A percentile compares a stretch with the other conserved stretches of the same genome.
Conservation (phyloP, 2,329 filamentous ascomycete species). For the Epicoccum sorghinum region DNA sequence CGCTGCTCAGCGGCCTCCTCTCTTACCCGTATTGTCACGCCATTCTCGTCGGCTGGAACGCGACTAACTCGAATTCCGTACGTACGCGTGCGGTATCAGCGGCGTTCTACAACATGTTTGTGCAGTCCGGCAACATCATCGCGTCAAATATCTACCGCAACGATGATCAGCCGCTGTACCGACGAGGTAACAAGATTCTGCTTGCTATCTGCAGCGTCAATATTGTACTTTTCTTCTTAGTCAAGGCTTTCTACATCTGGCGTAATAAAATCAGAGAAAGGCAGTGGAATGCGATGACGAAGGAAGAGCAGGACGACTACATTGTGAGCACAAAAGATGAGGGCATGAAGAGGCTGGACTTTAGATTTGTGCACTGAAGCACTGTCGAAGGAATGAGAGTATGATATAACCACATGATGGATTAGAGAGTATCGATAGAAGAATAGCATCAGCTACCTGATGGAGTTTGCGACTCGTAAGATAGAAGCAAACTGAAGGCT, state of each 20-base stretch:
- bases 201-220: constrained; percentile 40
- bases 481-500: no score
- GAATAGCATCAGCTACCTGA: no score
- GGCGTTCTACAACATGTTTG: constrained; percentile 52
- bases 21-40: constrained; percentile 61
- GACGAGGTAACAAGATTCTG: constrained; percentile 49
- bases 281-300: constrained; percentile 38
- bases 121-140: constrained; percentile 56
- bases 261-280: constrained; percentile 45
- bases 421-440: no score
- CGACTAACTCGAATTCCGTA: constrained; percentile 49
- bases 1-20: constrained; percentile 56
- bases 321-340: constrained; percentile 35
- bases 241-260: constrained; percentile 51
- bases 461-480: no score
- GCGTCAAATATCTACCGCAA: constrained; percentile 57
- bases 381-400: neutral
- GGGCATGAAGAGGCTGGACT: constrained; percentile 39
- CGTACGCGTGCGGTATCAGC: constrained; percentile 49
- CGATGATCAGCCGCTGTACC: constrained; percentile 53
- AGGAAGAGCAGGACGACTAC: constrained; percentile 37
- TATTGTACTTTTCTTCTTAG: constrained; percentile 42
- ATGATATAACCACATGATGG: no score
- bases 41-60: constrained; percentile 49
- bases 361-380: constrained; percentile 37